Evolutionary conservation across 495 filamentous ascomycete species (phyloP).

Genomic region (Oidiodendron maius): DNA sequence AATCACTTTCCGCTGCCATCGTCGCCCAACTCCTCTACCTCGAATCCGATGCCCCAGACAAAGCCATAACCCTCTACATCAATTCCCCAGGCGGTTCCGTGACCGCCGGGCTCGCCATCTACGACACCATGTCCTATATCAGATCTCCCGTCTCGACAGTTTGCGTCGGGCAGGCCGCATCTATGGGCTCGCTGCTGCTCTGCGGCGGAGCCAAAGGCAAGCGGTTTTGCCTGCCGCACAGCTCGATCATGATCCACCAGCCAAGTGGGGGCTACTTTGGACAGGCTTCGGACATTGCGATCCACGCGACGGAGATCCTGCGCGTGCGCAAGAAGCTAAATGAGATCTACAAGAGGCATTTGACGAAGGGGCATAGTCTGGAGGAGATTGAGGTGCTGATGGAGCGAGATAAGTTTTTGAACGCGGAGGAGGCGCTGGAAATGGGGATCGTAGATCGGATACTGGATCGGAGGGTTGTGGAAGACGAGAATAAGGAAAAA

Average conservation of each 20-base stretch:
- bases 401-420: slow-evolving; percentile 94
- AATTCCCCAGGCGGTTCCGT: slow-evolving; percentile 96
- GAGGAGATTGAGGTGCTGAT: slow-evolving; percentile 88
- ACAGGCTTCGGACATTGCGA: slow-evolving; percentile 87
- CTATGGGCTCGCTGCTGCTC: slow-evolving; percentile 87
- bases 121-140: slow-evolving; percentile 99
- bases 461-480: slow-evolving; percentile 44
- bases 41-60: slow-evolving; percentile 91
- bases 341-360: slow-evolving; percentile 78
- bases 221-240: slow-evolving; percentile 84
- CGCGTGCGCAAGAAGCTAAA: slow-evolving; percentile 80
- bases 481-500: slow-evolving; percentile 23
- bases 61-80: slow-evolving; percentile 95
- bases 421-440: slow-evolving; percentile 79
- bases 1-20: slow-evolving; percentile 79
- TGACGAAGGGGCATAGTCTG: slow-evolving; percentile 69
- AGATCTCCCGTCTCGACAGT: slow-evolving; percentile 86
- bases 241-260: slow-evolving; percentile 94
- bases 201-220: slow-evolving; percentile 81
- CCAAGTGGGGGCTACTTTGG: slow-evolving; percentile 87
- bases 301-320: slow-evolving; percentile 95
- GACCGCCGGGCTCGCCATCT: slow-evolving; percentile 87
- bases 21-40: slow-evolving; percentile 96
- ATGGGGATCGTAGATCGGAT: slow-evolving; percentile 91
- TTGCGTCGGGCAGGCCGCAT: slow-evolving; percentile 89